These are phyloP conservation scores for Teunomyces tritomae DNA, from an alignment of 805 yeast genomes.

Conservation along the genomic window DNA sequence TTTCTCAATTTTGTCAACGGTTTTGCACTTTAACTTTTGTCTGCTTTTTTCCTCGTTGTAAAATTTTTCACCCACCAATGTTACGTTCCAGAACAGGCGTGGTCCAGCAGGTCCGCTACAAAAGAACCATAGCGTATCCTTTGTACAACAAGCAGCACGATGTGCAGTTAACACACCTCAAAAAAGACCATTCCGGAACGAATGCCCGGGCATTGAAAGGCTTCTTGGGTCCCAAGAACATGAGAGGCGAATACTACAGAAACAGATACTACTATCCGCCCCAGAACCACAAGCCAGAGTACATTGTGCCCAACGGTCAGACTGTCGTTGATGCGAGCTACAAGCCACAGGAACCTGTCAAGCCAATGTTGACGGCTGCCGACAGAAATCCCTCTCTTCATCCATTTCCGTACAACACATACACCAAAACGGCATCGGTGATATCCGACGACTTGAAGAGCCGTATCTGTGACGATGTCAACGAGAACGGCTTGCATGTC, in stretches of 20 bases:
- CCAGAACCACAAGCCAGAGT: constrained; percentile 68
- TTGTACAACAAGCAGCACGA: constrained; percentile 26
- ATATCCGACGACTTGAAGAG: constrained; percentile 59
- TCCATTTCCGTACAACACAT: constrained; percentile 80
- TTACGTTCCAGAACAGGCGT: constrained; percentile 1
- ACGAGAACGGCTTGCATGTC: constrained; percentile 50
- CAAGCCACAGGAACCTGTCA: constrained; percentile 23
- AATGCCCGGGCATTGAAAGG: constrained; percentile 63
- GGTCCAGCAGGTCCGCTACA: constrained; percentile 16
- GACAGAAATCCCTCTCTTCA: constrained; percentile 39
- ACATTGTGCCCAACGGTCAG: constrained; percentile 57
- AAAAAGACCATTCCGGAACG: constrained; percentile 47
- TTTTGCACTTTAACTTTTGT: not conserved
- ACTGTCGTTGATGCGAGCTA: constrained; percentile 20
- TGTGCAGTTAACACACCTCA: constrained; percentile 28
- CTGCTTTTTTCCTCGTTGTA: not conserved
- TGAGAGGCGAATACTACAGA: constrained; percentile 74
- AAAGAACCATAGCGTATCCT: constrained; percentile 36
- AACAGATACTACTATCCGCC: constrained; percentile 75
- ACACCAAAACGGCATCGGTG: constrained; percentile 63
- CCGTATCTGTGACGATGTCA: constrained; percentile 56
- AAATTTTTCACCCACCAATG: constrained; percentile 1
- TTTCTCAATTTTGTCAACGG: not conserved
- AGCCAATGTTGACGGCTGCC: constrained; percentile 9
- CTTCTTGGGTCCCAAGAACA: constrained; percentile 81